These are phyloP conservation scores for Debaryomyces tyrocola DNA, from an alignment of 805 yeast genomes.

Conservation along the genomic window DNA sequence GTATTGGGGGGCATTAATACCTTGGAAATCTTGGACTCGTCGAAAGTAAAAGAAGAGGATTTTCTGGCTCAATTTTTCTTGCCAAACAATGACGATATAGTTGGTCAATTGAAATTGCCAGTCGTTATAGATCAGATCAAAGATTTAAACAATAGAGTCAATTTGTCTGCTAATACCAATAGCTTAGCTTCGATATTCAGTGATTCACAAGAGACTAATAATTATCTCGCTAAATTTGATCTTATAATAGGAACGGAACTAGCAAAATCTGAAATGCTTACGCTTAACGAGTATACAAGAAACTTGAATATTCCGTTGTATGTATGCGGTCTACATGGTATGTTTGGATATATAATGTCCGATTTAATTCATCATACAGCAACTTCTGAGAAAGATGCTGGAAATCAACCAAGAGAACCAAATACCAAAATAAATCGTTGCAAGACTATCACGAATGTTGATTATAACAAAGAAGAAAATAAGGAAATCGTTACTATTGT, in stretches of 20 bases:
- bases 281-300: constrained; percentile 60
- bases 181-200: constrained; percentile 17
- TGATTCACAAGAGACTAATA: constrained; percentile 11
- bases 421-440: constrained; percentile 53
- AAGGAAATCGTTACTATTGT: constrained; percentile 42
- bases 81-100: constrained; percentile 46
- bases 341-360: constrained; percentile 77
- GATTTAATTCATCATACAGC: constrained; percentile 72
- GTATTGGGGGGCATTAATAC: constrained; percentile 87
- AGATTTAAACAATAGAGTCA: constrained; percentile 80
- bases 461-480: constrained; percentile 33
- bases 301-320: constrained; percentile 61
- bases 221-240: constrained; percentile 57
- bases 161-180: constrained; percentile 44
- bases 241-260: constrained; percentile 77
- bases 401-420: constrained; percentile 38
- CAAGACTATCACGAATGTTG: constrained; percentile 33
- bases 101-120: constrained; percentile 58
- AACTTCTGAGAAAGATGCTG: constrained; percentile 50
- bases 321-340: constrained; percentile 68
- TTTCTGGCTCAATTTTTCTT: constrained; percentile 75
- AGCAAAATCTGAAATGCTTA: constrained; percentile 35
- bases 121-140: constrained; percentile 56
- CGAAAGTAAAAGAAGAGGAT: constrained; percentile 57
- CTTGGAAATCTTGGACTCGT: constrained; percentile 65